Base-by-base conservation (phyloP, 495 filamentous ascomycete genomes). In the Penicillium coprophilum region DNA sequence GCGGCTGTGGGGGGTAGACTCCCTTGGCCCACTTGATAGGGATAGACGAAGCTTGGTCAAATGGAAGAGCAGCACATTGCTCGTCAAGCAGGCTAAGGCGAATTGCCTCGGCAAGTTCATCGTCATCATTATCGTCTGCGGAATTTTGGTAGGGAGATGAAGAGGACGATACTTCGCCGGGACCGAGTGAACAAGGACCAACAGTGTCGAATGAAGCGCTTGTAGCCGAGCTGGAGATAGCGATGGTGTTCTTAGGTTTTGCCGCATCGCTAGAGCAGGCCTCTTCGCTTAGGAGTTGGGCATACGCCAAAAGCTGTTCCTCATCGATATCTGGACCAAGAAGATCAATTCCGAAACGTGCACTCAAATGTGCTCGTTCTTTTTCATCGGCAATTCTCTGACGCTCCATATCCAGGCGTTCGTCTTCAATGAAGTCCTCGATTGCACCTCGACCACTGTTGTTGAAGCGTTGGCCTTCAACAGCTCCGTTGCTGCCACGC, bases 261-360 rank as follows among this genome's bases (percentile, higher is more conserved):
- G 82, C 75, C 56, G 85, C 80, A 21, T 90, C 86, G 20, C 71
- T 75, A 51, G 78, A 73, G 48, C 85, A 86, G 0, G 85, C 73
- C 70, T 98, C 95, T 61, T 93, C 82, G 46, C 90, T 96, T 19
- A 98, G 73, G 77, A 97, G 82, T 50, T 87, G 85, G 2, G 93
- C 94, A 69, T 97, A 98, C 12, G 85, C 87, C 30, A 98, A 59
- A 39, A 93, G 83, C 63, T 98, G 91, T 57, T 97, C 92, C 64
- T 97, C 92, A 49, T 77, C 91, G 17, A 92, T 76, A 44, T 81
- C 84, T 1, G 78, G 76, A 12, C 88, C 91, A 10, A 87, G 82
- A 4, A 94, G 68, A 53, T 92, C 91, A 13, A 91, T 77, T 9
- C 90, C 91, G 60, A 97, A 95, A 34, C 95, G 83, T 23, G 83